These are phyloP conservation scores for Pyrus communis DNA, from an alignment of 306 rosid genomes.

Conservation along the genomic window DNA sequence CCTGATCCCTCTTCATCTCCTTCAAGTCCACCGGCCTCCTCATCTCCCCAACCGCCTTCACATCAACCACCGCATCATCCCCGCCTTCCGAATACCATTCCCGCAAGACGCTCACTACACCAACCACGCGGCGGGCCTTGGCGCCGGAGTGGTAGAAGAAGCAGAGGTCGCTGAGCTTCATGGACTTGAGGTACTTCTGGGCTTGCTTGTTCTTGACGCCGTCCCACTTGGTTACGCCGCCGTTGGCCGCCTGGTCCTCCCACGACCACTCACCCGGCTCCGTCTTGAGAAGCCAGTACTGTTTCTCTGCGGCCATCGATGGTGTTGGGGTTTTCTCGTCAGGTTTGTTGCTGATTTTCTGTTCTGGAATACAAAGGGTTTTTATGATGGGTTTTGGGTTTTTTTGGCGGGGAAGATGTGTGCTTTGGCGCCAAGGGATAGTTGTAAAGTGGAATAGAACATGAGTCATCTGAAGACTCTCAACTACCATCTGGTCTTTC, in stretches of 20 bases:
- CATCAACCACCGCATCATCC: constrained; percentile 48
- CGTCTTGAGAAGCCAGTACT: constrained; percentile 65
- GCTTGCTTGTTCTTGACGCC: constrained; percentile 92
- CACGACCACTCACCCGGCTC: constrained; percentile 88
- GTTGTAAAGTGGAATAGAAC: background rate
- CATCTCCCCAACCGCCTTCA: constrained; percentile 74
- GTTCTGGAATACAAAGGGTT: background rate
- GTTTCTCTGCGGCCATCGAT: constrained; percentile 16
- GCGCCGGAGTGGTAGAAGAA: constrained; percentile 85
- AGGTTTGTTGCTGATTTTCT: background rate
- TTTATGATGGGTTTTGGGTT: background rate
- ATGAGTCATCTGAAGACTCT: background rate
- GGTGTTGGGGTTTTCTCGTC: background rate
- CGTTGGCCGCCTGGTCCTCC: constrained; percentile 76
- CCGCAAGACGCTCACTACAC: constrained; percentile 54
- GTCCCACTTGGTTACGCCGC: constrained; percentile 73
- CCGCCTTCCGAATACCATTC: constrained; percentile 41
- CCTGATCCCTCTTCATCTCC: constrained; percentile 59
- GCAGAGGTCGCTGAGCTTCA: constrained; percentile 56
- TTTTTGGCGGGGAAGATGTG: background rate
- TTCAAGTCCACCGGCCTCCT: constrained; percentile 55
- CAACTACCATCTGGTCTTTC: background rate
- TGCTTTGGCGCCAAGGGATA: background rate
- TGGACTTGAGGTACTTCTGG: constrained; percentile 69
- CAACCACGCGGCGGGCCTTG: constrained; percentile 68